Percentiles rank a stretch among this genome's conserved stretches.
phyloP scores from a whole-genome alignment of 2,329 filamentous ascomycete genomes.

The Didymosphaeria variabile region DNA sequence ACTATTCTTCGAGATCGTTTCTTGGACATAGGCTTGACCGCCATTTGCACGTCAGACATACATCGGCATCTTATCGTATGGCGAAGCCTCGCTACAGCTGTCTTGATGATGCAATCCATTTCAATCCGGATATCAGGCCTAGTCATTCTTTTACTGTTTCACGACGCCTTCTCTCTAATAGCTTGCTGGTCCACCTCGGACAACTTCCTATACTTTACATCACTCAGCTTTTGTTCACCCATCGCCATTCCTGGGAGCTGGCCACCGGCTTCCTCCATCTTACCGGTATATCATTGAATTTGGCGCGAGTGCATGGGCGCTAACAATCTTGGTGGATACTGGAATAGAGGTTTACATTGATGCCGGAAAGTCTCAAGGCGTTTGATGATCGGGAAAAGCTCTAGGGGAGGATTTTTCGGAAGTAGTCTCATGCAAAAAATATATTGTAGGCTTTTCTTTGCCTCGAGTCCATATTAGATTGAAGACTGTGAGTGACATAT shows the following conservation, averaged over 20 bases:
- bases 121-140: conserved; percentile 7
- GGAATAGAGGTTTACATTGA: conserved; percentile 33
- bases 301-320: conserved; percentile 25
- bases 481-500: neutral
- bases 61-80: conserved; percentile 23
- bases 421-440: conserved; percentile 34
- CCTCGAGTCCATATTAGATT: neutral
- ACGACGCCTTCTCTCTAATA: conserved; percentile 28
- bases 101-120: conserved; percentile 17
- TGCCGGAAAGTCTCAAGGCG: conserved; percentile 30
- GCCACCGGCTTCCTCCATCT: conserved; percentile 27
- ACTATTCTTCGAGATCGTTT: conserved; percentile 44
- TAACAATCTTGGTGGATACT: conserved; percentile 37
- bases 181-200: conserved; percentile 22
- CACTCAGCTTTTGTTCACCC: conserved; percentile 21
- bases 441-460: conserved; percentile 33
- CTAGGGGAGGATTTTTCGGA: conserved; percentile 33
- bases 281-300: conserved; percentile 41
- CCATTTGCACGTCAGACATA: conserved; percentile 30
- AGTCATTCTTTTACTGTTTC: conserved; percentile 18
- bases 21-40: conserved; percentile 33
- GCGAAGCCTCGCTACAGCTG: conserved; percentile 16
- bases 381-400: conserved; percentile 26
- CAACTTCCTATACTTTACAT: conserved; percentile 34
- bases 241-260: conserved; percentile 23